Base-by-base conservation (phyloP, 2,329 filamentous ascomycete species). In the Fusarium lateritium region DNA sequence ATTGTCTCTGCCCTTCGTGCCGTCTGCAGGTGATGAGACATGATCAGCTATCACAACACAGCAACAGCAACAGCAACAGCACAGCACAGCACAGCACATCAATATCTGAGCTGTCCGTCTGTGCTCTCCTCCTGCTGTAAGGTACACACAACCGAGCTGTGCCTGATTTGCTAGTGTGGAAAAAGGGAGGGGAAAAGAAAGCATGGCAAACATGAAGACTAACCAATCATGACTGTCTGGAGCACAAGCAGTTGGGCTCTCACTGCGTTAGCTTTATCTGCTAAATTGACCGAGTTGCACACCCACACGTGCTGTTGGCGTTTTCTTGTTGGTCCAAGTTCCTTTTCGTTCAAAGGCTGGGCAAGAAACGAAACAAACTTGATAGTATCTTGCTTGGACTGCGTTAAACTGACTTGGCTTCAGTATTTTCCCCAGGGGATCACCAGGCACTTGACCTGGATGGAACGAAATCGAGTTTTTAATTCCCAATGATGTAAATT, bases 51-150 rank as follows among this genome's bases (percentile, higher is more conserved):
- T 52, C 31, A 54, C 53, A 43, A 6, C 39, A 11, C 40, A 46
- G 39, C 33, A 55, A 31, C 43, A 46, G 22, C 24, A 15, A 14
- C 22, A 14, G 19, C 19, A 19, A 54, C 53, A 43, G 4, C 33
- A 55, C 43, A 46, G 22, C 24, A 15, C 22, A 14, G 17, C 43
- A 11, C 22, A 33, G 38, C 36, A 40, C 39, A 43, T 43, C 44
- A 38, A 49, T 31, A 36, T 47, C 36, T 62, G 56, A 66, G 63
- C 56, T 56, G 62, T 44, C 31, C 40, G 65, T 69, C 65, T 57
- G 65, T 68, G 65, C 65, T 65, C 54, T 66, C 31, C 42, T 49
- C 49, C 42, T 62, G 53, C 67, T 70, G 67, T 67, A 70, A 70
- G 67, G 67, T 70, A 70, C 67, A 52, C 26, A 34, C 21, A n/a